Conservation (phyloP, 257 asterid species). For the Forsythia viridissima region DNA sequence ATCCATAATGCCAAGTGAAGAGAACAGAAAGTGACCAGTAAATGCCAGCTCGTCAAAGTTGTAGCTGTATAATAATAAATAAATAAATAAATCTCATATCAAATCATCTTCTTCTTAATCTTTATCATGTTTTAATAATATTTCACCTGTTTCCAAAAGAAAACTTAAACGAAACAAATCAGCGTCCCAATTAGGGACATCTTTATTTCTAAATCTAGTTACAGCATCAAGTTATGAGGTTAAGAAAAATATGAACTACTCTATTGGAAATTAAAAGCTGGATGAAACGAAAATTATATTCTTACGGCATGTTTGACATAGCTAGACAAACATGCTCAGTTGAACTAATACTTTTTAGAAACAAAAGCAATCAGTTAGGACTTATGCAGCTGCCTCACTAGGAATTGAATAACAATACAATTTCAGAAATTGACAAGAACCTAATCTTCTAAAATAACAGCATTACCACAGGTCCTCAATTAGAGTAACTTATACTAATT, state of each 20-base stretch:
- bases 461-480: not conserved
- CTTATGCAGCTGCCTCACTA: not conserved
- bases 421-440: too few species aligned
- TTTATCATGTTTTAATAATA: not conserved
- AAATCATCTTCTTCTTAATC: not conserved
- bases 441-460: not conserved
- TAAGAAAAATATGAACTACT: too few species aligned
- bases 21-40: constrained; percentile 78
- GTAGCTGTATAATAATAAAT: constrained; percentile 54
- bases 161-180: not conserved
- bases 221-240: not conserved
- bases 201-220: not conserved
- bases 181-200: not conserved
- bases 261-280: not conserved
- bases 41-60: constrained; percentile 92
- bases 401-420: not conserved
- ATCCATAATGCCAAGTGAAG: constrained; percentile 73
- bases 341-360: not conserved
- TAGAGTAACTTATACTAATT: not conserved
- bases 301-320: not conserved
- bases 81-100: not conserved
- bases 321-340: not conserved
- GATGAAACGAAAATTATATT: not conserved
- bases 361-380: not conserved
- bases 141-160: not conserved